Evolutionary conservation across 805 yeast species (phyloP).

Genomic region (Zygotorulaspora chibaensis): DNA sequence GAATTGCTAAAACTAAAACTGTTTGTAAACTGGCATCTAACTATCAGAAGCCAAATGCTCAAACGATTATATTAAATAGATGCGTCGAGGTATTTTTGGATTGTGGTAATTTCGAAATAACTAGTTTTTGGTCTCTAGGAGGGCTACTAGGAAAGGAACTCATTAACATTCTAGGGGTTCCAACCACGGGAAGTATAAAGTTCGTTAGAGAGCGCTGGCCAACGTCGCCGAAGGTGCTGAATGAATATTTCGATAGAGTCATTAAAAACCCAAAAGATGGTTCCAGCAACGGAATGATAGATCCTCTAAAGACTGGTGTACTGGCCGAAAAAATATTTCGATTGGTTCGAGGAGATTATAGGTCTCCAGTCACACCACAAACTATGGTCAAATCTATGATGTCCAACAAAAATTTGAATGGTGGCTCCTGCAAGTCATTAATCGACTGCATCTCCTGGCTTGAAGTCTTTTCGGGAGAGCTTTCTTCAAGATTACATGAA

Average conservation of each 20-base stretch:
- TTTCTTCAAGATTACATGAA: conserved; percentile 66
- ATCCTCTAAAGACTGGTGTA: conserved; percentile 40
- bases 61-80: conserved; percentile 60
- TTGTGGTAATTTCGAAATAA: conserved; percentile 49
- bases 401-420: conserved; percentile 75
- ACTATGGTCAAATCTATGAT: conserved; percentile 80
- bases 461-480: conserved; percentile 75
- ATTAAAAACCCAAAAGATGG: conserved; percentile 5
- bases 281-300: conserved; percentile 19
- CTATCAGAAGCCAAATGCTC: conserved; percentile 77
- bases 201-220: conserved; percentile 49
- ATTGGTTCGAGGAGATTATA: conserved; percentile 59
- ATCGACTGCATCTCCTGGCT: conserved; percentile 74
- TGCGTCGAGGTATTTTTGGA: conserved; percentile 51
- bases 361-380: conserved; percentile 52
- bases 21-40: conserved; percentile 87
- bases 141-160: conserved; percentile 76
- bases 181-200: conserved; percentile 45
- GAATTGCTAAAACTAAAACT: conserved; percentile 70
- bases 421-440: conserved; percentile 46
- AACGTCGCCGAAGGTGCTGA: conserved; percentile 34
- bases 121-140: conserved; percentile 86
- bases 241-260: conserved; percentile 17
- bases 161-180: conserved; percentile 46
- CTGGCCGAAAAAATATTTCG: conserved; percentile 54